Evolutionary conservation across 2,329 filamentous ascomycete genomes (phyloP), one percentile per base, ranked within the genome.

Genomic region (Pseudocercospora pini-densiflorae): DNA sequence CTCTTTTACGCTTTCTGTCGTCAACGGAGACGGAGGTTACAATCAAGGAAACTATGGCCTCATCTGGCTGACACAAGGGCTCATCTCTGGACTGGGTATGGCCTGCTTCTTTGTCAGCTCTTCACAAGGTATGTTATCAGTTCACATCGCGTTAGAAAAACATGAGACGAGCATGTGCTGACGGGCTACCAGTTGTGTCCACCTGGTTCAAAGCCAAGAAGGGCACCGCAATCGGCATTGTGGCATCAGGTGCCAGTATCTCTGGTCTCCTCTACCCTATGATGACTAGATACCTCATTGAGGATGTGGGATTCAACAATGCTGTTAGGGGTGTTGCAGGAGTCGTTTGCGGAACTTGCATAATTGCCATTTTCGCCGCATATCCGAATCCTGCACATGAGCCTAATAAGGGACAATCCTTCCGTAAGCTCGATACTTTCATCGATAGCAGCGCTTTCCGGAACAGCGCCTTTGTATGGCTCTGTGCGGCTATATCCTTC

Each of bases 31-130:
- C n/a, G 77, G 75, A 10, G 67, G 71, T 19, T 72, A 76, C 57
- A 74, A 74, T 4, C 59, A 78, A 23, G 81, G 77, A 51, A 81
- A 77, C 61, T 84, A 82, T 70, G 76, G 69, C 31, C 70, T 79
- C 6, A 82, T 83, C 24, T 83, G 81, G 81, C 72, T 81, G 10
- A 81, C 81, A 4, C 82, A 85, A 71, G 83, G 83, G 3, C 71
- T 85, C 45, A 72, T 84, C 43, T 78, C 78, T 27, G 82, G 82
- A 5, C 65, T 84, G 9, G 83, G 83, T 9, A 85, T 85, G 83
- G 79, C 81, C n/a, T 84, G 82, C 68, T 84, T 83, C 73, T 85
- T 85, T 68, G 83, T 85, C 4, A 80, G 65, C 24, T 83, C 82
- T 67, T 84, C 83, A 24, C 82, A 84, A 76, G 78, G 82, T 84